Conservation (phyloP, 2,329 filamentous ascomycete species). For the Coniosporium tulheliwenetii region DNA sequence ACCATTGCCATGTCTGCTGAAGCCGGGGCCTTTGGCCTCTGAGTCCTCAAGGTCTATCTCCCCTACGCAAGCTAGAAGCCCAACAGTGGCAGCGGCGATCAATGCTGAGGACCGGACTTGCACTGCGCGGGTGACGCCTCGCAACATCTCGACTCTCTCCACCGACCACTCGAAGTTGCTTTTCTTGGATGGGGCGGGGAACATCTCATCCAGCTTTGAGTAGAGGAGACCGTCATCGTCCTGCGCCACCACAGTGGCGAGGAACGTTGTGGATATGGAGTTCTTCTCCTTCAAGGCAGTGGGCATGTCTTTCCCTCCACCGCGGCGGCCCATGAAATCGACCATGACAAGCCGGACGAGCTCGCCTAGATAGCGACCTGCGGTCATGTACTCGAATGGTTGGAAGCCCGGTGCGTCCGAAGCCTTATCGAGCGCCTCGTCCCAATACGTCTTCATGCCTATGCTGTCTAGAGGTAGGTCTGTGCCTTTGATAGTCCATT, state of each 20-base stretch:
- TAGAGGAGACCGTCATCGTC: slow-evolving; percentile 17
- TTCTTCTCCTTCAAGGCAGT: slow-evolving; percentile 40
- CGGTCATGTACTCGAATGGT: slow-evolving; percentile 73
- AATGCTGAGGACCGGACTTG: slow-evolving; percentile 59
- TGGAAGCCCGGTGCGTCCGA: slow-evolving; percentile 63
- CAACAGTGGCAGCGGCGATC: slow-evolving; percentile 56
- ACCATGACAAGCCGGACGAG: slow-evolving; percentile 55
- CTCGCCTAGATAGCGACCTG: slow-evolving; percentile 63
- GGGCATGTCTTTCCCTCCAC: slow-evolving; percentile 33
- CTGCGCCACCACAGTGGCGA: slow-evolving; percentile 50
- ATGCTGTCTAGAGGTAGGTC: slow-evolving; percentile 49
- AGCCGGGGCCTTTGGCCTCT: not conserved
- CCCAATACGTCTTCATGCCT: slow-evolving; percentile 55
- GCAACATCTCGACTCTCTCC: slow-evolving; percentile 42
- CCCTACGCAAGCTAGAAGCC: slow-evolving; percentile 50
- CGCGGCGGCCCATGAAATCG: slow-evolving; percentile 36
- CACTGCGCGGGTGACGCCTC: slow-evolving; percentile 53
- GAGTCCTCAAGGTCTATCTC: slow-evolving; percentile 37
- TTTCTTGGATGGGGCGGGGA: slow-evolving; percentile 33
- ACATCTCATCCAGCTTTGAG: slow-evolving; percentile 31
- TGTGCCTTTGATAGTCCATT: slow-evolving; percentile 69
- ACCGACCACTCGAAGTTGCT: slow-evolving; percentile 46
- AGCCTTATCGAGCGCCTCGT: slow-evolving; percentile 47
- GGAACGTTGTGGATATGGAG: slow-evolving; percentile 53
- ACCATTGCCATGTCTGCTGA: too few relatives aligned